Evolutionary conservation across 371 early-diverging fungal genomes (phyloP).

Genomic region (Rhizopus arrhizus): DNA sequence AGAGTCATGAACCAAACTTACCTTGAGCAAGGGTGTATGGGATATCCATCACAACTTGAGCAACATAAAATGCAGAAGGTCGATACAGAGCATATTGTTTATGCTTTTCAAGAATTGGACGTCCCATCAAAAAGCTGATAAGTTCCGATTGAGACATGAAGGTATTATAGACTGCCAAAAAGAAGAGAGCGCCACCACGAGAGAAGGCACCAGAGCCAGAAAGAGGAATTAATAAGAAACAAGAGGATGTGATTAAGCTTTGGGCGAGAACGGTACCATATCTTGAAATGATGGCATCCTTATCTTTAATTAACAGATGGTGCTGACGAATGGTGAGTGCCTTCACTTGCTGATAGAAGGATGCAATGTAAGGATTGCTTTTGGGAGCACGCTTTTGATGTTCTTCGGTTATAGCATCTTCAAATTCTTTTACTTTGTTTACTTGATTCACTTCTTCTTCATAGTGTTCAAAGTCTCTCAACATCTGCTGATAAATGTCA

Average conservation of each 20-base stretch:
- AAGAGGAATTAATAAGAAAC: conserved; percentile 60
- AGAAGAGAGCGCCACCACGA: conserved; percentile 73
- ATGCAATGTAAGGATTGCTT: conserved; percentile 61
- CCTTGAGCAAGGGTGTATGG: conserved; percentile 32
- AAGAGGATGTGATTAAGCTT: conserved; percentile 70
- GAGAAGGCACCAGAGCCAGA: conserved; percentile 64
- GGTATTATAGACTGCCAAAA: conserved; percentile 57
- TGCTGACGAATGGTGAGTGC: conserved; percentile 67
- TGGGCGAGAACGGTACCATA: conserved; percentile 61
- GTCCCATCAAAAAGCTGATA: conserved; percentile 56
- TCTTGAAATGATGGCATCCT: conserved; percentile 55
- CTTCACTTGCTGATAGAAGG: conserved; percentile 64
- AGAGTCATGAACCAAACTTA: background rate
- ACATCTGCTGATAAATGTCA: conserved; percentile 28
- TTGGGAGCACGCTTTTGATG: conserved; percentile 60
- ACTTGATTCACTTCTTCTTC: conserved; percentile 30
- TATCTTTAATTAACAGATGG: conserved; percentile 57
- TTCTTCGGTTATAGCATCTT: conserved; percentile 53
- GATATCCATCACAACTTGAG: conserved; percentile 54
- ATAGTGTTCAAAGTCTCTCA: conserved; percentile 46
- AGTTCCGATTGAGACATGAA: conserved; percentile 58
- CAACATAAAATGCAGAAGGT: conserved; percentile 66
- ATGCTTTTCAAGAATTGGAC: conserved; percentile 69
- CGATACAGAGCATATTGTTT: conserved; percentile 70
- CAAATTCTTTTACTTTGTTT: conserved; percentile 49